phyloP scores from a whole-genome alignment of 495 filamentous ascomycete genomes.

The Penicillium crystallinum region DNA sequence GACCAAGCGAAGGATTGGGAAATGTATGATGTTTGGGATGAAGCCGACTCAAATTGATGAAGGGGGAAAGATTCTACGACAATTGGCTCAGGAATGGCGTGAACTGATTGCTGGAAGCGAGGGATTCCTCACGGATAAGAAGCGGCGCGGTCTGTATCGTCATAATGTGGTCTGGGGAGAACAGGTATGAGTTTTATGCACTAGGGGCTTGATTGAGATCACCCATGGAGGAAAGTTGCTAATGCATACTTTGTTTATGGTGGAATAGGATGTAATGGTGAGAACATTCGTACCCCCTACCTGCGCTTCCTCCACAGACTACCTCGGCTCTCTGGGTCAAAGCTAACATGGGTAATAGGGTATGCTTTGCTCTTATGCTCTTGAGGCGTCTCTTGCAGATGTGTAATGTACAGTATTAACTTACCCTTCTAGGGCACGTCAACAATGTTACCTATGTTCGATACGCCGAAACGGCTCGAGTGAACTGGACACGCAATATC shows the following conservation, averaged over 20 bases:
- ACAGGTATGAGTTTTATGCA: conserved; percentile 53
- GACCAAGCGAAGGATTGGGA: conserved; percentile 68
- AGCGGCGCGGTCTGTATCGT: conserved; percentile 60
- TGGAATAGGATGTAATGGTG: conserved; percentile 53
- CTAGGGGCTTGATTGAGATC: too few species aligned
- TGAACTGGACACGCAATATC: conserved; percentile 79
- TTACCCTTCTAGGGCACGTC: conserved; percentile 59
- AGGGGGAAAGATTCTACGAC: conserved; percentile 56
- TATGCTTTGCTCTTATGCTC: conserved; percentile 5
- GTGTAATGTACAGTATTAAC: neutral
- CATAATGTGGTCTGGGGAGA: conserved; percentile 85
- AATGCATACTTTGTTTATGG: conserved; percentile 5
- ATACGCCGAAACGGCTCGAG: conserved; percentile 79
- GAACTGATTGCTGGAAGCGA: conserved; percentile 71
- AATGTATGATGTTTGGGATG: conserved; percentile 78
- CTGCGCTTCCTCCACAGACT: neutral
- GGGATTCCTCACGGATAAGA: conserved; percentile 68
- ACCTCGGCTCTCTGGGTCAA: neutral
- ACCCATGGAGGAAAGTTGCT: neutral
- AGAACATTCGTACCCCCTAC: conserved; percentile 14
- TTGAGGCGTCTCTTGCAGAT: too few species aligned
- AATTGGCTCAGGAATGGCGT: conserved; percentile 70
- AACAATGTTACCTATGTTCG: conserved; percentile 83
- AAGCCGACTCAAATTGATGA: conserved; percentile 52
- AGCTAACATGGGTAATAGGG: conserved; percentile 20